Base-by-base conservation (phyloP, 78 protist species). In the Speleostelium caveatum region DNA sequence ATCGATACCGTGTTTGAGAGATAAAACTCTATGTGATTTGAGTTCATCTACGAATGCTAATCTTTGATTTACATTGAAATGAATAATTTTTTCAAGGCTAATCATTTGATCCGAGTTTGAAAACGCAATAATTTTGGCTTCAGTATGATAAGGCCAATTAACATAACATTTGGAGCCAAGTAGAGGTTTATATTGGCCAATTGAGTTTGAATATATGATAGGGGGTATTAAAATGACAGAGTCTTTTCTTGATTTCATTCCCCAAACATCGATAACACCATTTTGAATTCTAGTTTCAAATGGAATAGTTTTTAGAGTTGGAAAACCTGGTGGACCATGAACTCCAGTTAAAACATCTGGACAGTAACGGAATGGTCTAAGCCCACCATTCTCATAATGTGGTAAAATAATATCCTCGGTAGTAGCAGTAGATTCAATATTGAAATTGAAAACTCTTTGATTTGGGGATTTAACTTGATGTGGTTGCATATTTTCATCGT, bases 131-230 rank as follows among this genome's bases (percentile, higher is more conserved):
- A 88, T 78, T 26, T 41, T 59, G 21, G 78, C 94, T 32, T 88
- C 94, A 32, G 26, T 78, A 56, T 69, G 72, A 12, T 88, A 88
- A 8, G 94, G 94, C 79, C 85, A 88, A 35, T 75, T 72, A 24
- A 75, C 86, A 30, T 88, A 73, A 35, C 80, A 76, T 39, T 61
- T n/a, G 35, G 45, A 75, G 21, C 87, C 86, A 28, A 88, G 65
- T n/a, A 65, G 41, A 6, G 56, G n/a, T 36, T 55, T 51, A 21
- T 72, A 21, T 26, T 30, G 49, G 3, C 2, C 3, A 30, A 22
- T 41, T 51, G 41, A 2, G 67, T 53, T 1, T 68, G 10, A 4
- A 45, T 10, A 10, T 14, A 55, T 19, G 41, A 59, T 67, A 17
- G 75, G 67, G n/a, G 77, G 77, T 1, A 63, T 41, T 1, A 88